Percentiles rank a stretch among this genome's conserved stretches.
These are phyloP conservation scores for Coprinopsis cinerea DNA, from an alignment of 768 basidiomycete genomes.

Conservation along the genomic window DNA sequence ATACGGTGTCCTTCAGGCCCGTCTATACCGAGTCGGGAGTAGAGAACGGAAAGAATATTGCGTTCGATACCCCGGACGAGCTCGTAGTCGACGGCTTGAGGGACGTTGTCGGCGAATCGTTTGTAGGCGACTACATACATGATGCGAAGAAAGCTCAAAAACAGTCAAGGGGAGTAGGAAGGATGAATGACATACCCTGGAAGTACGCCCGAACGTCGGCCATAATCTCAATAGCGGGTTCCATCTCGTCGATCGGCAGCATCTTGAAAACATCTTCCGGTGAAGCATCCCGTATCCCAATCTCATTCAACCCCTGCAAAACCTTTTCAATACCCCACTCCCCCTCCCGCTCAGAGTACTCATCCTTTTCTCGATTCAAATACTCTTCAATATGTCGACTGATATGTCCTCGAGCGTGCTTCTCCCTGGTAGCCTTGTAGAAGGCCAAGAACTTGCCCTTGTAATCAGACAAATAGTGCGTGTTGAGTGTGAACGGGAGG, in stretches of 20 bases:
- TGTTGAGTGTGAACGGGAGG: constrained; percentile 48
- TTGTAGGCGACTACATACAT: constrained; percentile 47
- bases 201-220: constrained; percentile 69
- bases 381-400: constrained; percentile 22
- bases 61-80: constrained; percentile 48
- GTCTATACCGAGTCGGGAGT: constrained; percentile 45
- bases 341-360: not conserved
- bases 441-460: constrained; percentile 33
- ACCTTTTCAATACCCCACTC: constrained; percentile 25
- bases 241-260: constrained; percentile 45
- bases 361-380: not conserved
- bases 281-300: constrained; percentile 33
- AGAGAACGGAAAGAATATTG: constrained; percentile 39
- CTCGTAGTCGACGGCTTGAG: constrained; percentile 49
- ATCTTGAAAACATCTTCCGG: constrained; percentile 43
- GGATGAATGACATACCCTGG: constrained; percentile 42
- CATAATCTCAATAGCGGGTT: constrained; percentile 59
- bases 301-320: constrained; percentile 28
- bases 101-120: constrained; percentile 51
- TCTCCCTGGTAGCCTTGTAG: constrained; percentile 40
- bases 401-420: constrained; percentile 22
- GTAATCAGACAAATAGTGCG: constrained; percentile 44
- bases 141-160: not conserved
- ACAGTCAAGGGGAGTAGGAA: not conserved
- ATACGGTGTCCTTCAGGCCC: constrained; percentile 38